These are phyloP conservation scores for Ehretia macrophylla DNA, from an alignment of 257 asterid species.

Conservation along the genomic window DNA sequence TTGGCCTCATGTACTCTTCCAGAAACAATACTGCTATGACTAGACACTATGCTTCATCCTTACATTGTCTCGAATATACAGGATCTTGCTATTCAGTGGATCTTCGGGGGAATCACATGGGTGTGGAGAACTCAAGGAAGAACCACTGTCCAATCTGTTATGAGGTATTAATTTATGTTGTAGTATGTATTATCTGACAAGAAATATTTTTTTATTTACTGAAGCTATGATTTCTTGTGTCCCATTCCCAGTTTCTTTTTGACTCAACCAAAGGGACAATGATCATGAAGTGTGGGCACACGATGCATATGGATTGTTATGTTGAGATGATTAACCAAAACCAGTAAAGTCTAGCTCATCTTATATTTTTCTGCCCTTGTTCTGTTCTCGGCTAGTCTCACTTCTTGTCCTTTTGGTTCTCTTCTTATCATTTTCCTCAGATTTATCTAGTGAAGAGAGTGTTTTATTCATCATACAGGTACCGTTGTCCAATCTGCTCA, in stretches of 20 bases:
- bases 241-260: conserved; percentile 67
- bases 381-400: conserved; percentile 7
- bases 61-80: conserved; percentile 20
- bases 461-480: conserved; percentile 39
- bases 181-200: conserved; percentile 2
- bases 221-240: conserved; percentile 5
- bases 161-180: conserved; percentile 48
- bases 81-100: conserved; percentile 78
- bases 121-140: conserved; percentile 91
- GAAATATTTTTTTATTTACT: conserved; percentile 6
- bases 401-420: conserved; percentile 1
- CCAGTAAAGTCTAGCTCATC: conserved; percentile 53
- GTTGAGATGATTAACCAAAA: conserved; percentile 51
- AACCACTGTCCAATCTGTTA: conserved; percentile 90
- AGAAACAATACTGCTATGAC: not conserved
- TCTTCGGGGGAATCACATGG: conserved; percentile 65
- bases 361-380: not conserved
- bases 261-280: conserved; percentile 72
- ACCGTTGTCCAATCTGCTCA: conserved; percentile 89
- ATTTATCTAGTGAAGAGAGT: conserved; percentile 1
- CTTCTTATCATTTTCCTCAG: not conserved
- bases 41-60: not conserved
- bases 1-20: not conserved
- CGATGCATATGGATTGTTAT: conserved; percentile 73
- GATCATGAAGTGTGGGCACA: conserved; percentile 85